These are phyloP conservation scores for Irpex rosettiformis DNA, from an alignment of 1,284 basidiomycete genomes.

Conservation along the genomic window DNA sequence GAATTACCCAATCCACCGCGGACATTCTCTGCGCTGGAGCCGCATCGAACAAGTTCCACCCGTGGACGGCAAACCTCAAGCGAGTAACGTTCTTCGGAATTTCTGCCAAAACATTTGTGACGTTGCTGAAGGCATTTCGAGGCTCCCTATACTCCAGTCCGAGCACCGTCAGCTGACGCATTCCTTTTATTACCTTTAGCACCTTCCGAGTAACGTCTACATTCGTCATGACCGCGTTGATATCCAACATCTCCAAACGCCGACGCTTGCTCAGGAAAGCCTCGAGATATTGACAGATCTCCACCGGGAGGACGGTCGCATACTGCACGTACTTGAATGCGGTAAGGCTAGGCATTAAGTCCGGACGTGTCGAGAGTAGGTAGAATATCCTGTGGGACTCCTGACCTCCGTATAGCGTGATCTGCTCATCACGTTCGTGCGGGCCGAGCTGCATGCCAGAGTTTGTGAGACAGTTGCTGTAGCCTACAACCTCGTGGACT, in stretches of 20 bases:
- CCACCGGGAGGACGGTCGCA: background rate
- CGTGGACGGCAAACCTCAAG: constrained; percentile 6
- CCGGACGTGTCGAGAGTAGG: background rate
- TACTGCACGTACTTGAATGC: constrained; percentile 5
- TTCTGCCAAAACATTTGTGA: constrained; percentile 1
- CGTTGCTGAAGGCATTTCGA: background rate
- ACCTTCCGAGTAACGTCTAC: constrained; percentile 4
- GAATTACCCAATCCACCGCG: constrained; percentile 2
- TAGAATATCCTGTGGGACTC: background rate
- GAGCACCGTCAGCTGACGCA: constrained; percentile 10
- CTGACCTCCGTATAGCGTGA: background rate
- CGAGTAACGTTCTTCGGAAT: constrained; percentile 9
- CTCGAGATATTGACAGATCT: constrained; percentile 1
- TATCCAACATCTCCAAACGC: constrained; percentile 4
- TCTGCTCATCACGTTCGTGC: background rate
- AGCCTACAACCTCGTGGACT: background rate
- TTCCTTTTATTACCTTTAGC: background rate
- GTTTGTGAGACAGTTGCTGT: background rate
- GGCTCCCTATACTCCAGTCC: constrained; percentile 9
- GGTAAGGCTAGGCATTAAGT: background rate
- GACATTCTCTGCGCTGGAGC: background rate
- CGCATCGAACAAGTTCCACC: constrained; percentile 4
- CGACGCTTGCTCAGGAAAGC: constrained; percentile 1
- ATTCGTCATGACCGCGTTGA: constrained; percentile 8
- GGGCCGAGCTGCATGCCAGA: constrained; percentile 4